Evolutionary conservation across 768 basidiomycete species (phyloP), one percentile per base, ranked within the genome.

Genomic region (Lentinus tigrinus): DNA sequence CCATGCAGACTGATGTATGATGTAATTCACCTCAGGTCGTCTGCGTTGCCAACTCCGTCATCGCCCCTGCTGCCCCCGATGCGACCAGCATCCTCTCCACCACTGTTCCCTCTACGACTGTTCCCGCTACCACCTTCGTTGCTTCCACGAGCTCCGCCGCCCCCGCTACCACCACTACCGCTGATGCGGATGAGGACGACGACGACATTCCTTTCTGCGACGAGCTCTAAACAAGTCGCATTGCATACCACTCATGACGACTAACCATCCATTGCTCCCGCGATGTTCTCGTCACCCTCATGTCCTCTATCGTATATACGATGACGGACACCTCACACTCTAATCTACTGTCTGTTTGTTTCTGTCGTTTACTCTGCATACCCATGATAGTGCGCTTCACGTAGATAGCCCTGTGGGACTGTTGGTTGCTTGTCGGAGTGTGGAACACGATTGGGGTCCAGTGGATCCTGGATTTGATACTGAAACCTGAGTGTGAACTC

Each of bases 121-220:
- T 60, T 37, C 52, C 69, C 43, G 52, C 65, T 11, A 37, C 59
- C 42, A 67, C 69, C 13, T 62, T 66, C n/a, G 60, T 69, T 17
- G 52, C 39, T 23, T 53, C 74, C 24, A 28, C 62, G 43, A 71
- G 76, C 16, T 76, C 80, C 17, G 27, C 70, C 13, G 47, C 65
- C 14, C 36, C 65, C 17, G 43, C 21, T 46, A 23, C 17, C 40
- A n/a, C 50, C 60, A 26, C 39, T 60, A 39, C 47, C 60, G 17
- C 19, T 63, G 11, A 36, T 23, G 71, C 54, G 49, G 68, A 69
- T 27, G 67, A 70, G 1, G 74, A 75, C 38, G 77, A 77, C 51
- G 76, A 76, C 8, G 73, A 77, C 62, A 67, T 82, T 16, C 81
- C 81, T 42, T 84, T 60, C 64, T 85, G 83, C 69, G 81, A 84